Conservation (phyloP, 495 filamentous ascomycete genomes). For the Penicillium fimorum region DNA sequence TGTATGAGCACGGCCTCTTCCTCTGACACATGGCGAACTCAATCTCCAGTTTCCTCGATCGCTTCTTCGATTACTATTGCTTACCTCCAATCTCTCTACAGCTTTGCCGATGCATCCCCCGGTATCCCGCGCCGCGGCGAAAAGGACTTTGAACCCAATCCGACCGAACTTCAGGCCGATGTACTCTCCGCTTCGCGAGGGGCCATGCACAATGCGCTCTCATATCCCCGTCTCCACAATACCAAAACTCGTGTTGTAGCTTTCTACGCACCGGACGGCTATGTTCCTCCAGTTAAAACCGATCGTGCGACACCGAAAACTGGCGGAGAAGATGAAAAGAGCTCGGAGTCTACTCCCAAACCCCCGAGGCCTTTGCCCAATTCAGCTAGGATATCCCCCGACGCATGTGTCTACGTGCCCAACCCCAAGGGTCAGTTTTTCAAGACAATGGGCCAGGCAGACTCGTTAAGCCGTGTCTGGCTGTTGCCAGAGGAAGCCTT, state of each 20-base stretch:
- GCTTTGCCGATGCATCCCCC: conserved; percentile 31
- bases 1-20: conserved; percentile 35
- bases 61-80: conserved; percentile 8
- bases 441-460: conserved; percentile 56
- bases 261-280: conserved; percentile 48
- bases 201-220: conserved; percentile 88
- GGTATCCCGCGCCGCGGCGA: conserved; percentile 75
- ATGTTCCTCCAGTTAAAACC: conserved; percentile 21
- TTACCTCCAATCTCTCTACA: conserved; percentile 23
- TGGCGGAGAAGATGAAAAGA: conserved; percentile 18
- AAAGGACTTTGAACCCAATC: conserved; percentile 95
- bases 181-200: conserved; percentile 75
- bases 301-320: conserved; percentile 9
- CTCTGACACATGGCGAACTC: neutral
- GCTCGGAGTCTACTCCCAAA: conserved; percentile 5
- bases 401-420: conserved; percentile 44
- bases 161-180: conserved; percentile 72
- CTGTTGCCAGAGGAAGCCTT: conserved; percentile 90
- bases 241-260: conserved; percentile 54
- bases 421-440: conserved; percentile 53
- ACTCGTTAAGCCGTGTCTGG: conserved; percentile 64
- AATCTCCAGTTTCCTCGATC: neutral
- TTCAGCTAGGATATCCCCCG: conserved; percentile 28
- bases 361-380: conserved; percentile 23
- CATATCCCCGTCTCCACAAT: conserved; percentile 63